Conservation (phyloP, 345 rosid genomes). For the Passiflora organensis region DNA sequence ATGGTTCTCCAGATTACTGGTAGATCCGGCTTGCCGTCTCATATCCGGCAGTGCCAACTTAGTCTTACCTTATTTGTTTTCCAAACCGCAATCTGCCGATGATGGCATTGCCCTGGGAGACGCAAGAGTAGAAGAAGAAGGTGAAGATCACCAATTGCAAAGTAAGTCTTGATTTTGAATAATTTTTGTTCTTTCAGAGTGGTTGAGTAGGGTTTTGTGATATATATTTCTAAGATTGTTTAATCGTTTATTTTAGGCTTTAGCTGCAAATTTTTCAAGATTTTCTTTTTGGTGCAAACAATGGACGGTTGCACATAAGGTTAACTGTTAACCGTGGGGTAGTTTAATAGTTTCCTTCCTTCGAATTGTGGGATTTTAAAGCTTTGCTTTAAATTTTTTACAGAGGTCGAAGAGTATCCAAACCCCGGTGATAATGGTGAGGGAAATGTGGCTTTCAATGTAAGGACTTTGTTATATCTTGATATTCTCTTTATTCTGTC, state of each 20-base stretch:
- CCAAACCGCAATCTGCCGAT: slow-evolving; percentile 25
- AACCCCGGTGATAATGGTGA: slow-evolving; percentile 15
- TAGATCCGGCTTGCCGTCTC: slow-evolving; percentile 75
- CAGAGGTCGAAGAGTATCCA: slow-evolving; percentile 27
- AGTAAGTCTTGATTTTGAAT: background rate
- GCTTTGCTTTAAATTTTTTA: slow-evolving; percentile 24
- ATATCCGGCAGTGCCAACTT: slow-evolving; percentile 61
- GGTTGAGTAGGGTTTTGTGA: slow-evolving; percentile 23
- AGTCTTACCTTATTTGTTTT: slow-evolving; percentile 62
- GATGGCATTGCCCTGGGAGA: background rate
- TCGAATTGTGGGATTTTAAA: slow-evolving; percentile 6
- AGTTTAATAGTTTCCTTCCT: background rate
- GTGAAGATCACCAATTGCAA: slow-evolving; percentile 34
- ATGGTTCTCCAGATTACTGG: slow-evolving; percentile 68
- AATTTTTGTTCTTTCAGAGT: background rate
- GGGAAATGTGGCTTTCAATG: slow-evolving; percentile 23
- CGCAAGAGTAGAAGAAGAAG: background rate
- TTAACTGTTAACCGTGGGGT: too few relatives aligned
- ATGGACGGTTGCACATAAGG: too few relatives aligned
- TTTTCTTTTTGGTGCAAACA: background rate
- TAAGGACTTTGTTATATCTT: slow-evolving; percentile 24
- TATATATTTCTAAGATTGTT: too few relatives aligned
- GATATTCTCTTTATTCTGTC: background rate
- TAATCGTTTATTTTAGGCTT: background rate
- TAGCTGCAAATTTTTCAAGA: background rate